Conservation (phyloP, 805 yeast genomes). For the Yarrowia sp. region DNA sequence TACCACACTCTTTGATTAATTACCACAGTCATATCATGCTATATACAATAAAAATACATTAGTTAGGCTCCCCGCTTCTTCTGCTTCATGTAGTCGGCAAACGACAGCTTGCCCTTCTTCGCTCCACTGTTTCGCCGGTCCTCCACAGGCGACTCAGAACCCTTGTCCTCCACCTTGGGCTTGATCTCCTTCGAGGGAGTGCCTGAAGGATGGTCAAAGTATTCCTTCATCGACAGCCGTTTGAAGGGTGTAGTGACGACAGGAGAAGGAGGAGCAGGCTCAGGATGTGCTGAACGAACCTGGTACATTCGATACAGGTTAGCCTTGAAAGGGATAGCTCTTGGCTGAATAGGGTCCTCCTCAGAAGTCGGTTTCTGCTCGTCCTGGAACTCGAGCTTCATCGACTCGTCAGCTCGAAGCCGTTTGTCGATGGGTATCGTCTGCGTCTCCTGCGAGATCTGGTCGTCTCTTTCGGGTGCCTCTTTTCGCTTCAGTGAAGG, state of each 20-base stretch:
- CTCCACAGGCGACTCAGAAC: not conserved
- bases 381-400: not conserved
- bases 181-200: constrained; percentile 5
- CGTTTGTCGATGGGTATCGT: constrained; percentile 7
- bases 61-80: not conserved
- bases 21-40: not conserved
- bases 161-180: constrained; percentile 7
- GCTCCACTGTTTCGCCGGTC: constrained; percentile 7
- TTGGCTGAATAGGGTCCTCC: not conserved
- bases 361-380: not conserved
- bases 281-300: not conserved
- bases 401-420: not conserved
- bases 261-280: not conserved
- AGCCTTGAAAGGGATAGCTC: constrained; percentile 10
- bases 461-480: not conserved
- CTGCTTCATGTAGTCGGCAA: constrained; percentile 25
- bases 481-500: constrained; percentile 16
- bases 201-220: constrained; percentile 4
- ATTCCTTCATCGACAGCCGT: constrained; percentile 10
- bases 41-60: constrained; percentile 7
- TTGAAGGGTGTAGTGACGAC: not conserved
- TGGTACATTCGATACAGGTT: constrained; percentile 10
- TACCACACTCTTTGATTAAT: not conserved
- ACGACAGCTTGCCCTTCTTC: constrained; percentile 21
- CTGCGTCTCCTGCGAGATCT: constrained; percentile 2